A percentile compares a stretch with the other conserved stretches of the same genome.
Evolutionary conservation across 1,284 basidiomycete species (phyloP).

Genomic region (Entoloma clypeatum): DNA sequence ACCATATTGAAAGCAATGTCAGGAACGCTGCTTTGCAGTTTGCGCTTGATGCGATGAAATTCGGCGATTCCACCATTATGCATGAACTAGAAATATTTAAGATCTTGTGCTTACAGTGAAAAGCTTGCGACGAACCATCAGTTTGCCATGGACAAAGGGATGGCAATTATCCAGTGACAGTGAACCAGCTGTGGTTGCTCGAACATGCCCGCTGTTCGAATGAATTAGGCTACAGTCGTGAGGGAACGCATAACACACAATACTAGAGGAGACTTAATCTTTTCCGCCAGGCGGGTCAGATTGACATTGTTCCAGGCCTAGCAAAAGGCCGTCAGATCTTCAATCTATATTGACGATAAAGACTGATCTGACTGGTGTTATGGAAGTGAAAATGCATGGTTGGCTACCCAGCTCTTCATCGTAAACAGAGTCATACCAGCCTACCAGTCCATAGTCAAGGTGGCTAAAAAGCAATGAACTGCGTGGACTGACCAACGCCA

Average conservation of each 20-base stretch:
- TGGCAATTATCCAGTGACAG: slow-evolving; percentile 94
- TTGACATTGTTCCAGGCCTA: slow-evolving; percentile 96
- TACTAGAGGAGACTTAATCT: slow-evolving; percentile 90
- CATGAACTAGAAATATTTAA: slow-evolving; percentile 71
- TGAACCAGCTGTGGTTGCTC: slow-evolving; percentile 83
- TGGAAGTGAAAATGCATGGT: slow-evolving; percentile 96
- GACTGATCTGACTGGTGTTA: slow-evolving; percentile 81
- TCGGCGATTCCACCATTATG: slow-evolving; percentile 89
- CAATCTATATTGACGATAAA: slow-evolving; percentile 1
- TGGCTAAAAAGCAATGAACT: not conserved
- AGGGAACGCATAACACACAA: slow-evolving; percentile 54
- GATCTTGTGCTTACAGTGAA: slow-evolving; percentile 3
- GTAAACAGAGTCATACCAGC: slow-evolving; percentile 80
- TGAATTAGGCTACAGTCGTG: not conserved
- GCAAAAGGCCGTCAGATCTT: slow-evolving; percentile 10
- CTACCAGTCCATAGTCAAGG: slow-evolving; percentile 31
- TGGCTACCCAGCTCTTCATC: slow-evolving; percentile 80
- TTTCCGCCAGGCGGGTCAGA: slow-evolving; percentile 85
- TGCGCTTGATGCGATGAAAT: slow-evolving; percentile 78
- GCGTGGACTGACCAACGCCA: slow-evolving; percentile 72
- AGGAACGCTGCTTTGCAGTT: slow-evolving; percentile 67
- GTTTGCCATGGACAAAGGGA: slow-evolving; percentile 81
- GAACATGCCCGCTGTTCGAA: slow-evolving; percentile 73
- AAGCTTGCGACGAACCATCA: slow-evolving; percentile 62
- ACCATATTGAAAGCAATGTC: slow-evolving; percentile 86